Evolutionary conservation across 805 yeast genomes (phyloP).

Genomic region (Tetrapisispora nanseiensis): DNA sequence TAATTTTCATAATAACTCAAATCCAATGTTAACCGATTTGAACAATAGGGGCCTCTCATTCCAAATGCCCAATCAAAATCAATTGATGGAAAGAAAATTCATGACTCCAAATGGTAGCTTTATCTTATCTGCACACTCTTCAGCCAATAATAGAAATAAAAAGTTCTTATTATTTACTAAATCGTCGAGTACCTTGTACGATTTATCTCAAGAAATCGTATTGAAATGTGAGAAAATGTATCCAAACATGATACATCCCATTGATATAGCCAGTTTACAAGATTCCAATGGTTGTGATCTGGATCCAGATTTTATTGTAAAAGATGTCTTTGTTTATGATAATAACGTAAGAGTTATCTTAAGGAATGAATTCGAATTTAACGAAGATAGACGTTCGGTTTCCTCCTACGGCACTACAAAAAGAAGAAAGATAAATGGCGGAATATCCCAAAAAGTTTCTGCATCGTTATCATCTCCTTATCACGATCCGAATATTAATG

Average conservation of each 20-base stretch:
- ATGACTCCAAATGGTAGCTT: neutral
- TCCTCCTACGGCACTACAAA: conserved; percentile 8
- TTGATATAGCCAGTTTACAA: conserved; percentile 53
- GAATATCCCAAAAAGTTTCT: conserved; percentile 8
- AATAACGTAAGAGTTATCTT: conserved; percentile 40
- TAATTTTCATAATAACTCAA: neutral
- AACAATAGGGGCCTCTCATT: neutral
- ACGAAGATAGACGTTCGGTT: conserved; percentile 8
- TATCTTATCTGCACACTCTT: neutral
- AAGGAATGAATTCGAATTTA: conserved; percentile 31
- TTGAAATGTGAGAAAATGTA: conserved; percentile 51
- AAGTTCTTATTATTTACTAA: conserved; percentile 60
- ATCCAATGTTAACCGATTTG: neutral
- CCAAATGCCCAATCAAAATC: neutral
- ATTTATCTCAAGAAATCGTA: conserved; percentile 45
- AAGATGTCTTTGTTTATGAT: conserved; percentile 50
- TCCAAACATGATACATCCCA: conserved; percentile 39
- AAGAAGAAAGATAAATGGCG: conserved; percentile 18
- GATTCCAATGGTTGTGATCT: conserved; percentile 62
- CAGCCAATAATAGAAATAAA: conserved; percentile 12
- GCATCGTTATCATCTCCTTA: conserved; percentile 3
- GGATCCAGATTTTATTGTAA: conserved; percentile 64
- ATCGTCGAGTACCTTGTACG: conserved; percentile 36
- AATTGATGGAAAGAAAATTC: neutral
- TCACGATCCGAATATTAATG: conserved; percentile 11